phyloP scores from a whole-genome alignment of 495 filamentous ascomycete species.

The Cetradonia linearis region DNA sequence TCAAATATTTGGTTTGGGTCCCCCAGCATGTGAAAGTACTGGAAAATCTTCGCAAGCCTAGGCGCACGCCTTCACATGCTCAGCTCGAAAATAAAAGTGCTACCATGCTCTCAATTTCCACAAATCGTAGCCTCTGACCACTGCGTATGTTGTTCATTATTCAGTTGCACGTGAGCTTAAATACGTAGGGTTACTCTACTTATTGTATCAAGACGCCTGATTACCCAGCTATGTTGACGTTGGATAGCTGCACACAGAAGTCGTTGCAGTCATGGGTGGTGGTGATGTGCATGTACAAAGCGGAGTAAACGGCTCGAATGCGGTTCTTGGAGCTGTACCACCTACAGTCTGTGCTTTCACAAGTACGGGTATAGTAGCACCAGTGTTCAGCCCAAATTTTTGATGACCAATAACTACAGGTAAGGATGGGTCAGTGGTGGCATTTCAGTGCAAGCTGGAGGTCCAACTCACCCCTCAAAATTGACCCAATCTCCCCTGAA shows the following conservation, averaged over 20 bases:
- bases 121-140: background rate
- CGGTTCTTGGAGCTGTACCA: slow-evolving; percentile 28
- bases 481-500: slow-evolving; percentile 51
- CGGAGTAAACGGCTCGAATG: slow-evolving; percentile 32
- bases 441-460: background rate
- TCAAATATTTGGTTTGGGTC: background rate
- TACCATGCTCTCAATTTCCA: background rate
- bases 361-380: slow-evolving; percentile 60
- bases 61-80: background rate
- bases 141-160: too few relatives aligned
- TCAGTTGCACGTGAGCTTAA: background rate
- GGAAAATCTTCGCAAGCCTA: background rate
- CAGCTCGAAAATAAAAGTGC: background rate
- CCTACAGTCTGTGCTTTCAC: slow-evolving; percentile 43
- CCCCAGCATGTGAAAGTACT: background rate
- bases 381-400: slow-evolving; percentile 50
- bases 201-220: background rate
- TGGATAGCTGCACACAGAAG: slow-evolving; percentile 39
- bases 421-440: background rate
- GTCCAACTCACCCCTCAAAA: slow-evolving; percentile 38
- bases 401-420: slow-evolving; percentile 46
- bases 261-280: slow-evolving; percentile 38
- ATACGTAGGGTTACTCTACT: too few relatives aligned
- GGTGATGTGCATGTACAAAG: slow-evolving; percentile 43
- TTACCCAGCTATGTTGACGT: slow-evolving; percentile 26